Base-by-base conservation (phyloP, 225 moss, liverwort and hornwort species). In the Anthoceros angustus region DNA sequence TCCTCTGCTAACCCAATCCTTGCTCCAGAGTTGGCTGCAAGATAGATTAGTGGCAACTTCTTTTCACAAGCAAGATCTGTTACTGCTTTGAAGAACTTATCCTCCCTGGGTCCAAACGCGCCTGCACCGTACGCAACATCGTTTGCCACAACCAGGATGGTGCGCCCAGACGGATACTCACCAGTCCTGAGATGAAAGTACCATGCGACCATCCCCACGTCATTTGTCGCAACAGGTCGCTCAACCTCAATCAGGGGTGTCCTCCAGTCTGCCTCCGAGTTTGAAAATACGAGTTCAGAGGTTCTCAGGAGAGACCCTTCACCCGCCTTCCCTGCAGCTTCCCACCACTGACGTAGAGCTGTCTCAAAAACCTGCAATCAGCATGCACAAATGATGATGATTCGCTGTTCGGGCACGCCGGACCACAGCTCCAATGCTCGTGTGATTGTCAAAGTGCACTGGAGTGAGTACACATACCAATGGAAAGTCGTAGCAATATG, bases 151-250 rank as follows among this genome's bases (percentile, higher is more conserved):
- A 95, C 68, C 8, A 95, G 67, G 7, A 95, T 60, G 12, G 73
- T 80, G 8, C 94, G 78, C 4, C 94, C 94, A 0, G 68, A 32
- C 0, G 88, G 88, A 64, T 86, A 86, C 61, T 95, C 94, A 0
- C 86, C 88, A 5, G 94, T 91, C 67, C 76, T 63, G 75, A 95
- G 70, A 41, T 75, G 73, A 71, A 95, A 77, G 25, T 75, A 68
- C 94, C 94, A 95, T 20, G 85, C 94, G 23, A 95, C 90, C 94
- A 95, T 95, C 48, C 94, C 94, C 18, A 95, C 75, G 25, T 80
- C 76, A 48, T 91, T 95, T 71, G 67, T 80, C 12, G 90, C 85
- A 12, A 86, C 79, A 6, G 79, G 82, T 67, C 90, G 86, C 5
- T 74, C 73, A 0, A 75, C 73, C 42, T 90, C 82, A 43, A 73